Percentiles rank a stretch among this genome's conserved stretches.
Evolutionary conservation across 257 asterid species (phyloP).

Genomic region (Lavandula angustifolia): DNA sequence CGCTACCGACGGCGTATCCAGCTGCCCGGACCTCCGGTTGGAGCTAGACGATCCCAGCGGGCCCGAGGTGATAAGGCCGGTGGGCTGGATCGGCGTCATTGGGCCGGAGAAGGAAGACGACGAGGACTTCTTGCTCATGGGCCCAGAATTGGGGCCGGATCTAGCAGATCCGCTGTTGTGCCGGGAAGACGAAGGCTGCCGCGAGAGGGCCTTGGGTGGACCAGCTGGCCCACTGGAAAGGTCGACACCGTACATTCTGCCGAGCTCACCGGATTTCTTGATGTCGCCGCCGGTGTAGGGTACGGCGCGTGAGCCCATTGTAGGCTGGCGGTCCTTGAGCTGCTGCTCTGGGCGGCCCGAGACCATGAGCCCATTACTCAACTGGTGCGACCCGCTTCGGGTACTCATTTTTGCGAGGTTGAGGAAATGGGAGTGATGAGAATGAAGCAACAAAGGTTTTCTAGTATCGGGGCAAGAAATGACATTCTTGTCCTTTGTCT

Average conservation of each 20-base stretch:
- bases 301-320: constrained; percentile 69
- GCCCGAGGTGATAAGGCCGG: constrained; percentile 79
- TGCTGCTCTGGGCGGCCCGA: constrained; percentile 87
- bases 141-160: constrained; percentile 90
- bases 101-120: constrained; percentile 86
- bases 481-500: constrained; percentile 35
- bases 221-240: constrained; percentile 41
- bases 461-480: constrained; percentile 34
- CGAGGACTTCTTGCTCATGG: constrained; percentile 64
- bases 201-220: constrained; percentile 54
- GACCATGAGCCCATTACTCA: constrained; percentile 80
- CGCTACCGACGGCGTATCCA: constrained; percentile 41
- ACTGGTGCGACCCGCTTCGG: constrained; percentile 89
- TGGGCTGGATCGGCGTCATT: constrained; percentile 82
- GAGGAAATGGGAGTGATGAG: constrained; percentile 19
- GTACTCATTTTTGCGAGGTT: constrained; percentile 43
- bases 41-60: constrained; percentile 55
- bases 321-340: constrained; percentile 66
- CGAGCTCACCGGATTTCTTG: constrained; percentile 87
- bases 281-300: constrained; percentile 94
- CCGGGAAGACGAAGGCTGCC: constrained; percentile 57
- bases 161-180: constrained; percentile 82
- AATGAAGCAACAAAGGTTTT: constrained; percentile 18
- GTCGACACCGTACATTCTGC: constrained; percentile 83
- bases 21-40: constrained; percentile 68